phyloP scores from a whole-genome alignment of 345 rosid species.

The Microthlaspi erraticum region DNA sequence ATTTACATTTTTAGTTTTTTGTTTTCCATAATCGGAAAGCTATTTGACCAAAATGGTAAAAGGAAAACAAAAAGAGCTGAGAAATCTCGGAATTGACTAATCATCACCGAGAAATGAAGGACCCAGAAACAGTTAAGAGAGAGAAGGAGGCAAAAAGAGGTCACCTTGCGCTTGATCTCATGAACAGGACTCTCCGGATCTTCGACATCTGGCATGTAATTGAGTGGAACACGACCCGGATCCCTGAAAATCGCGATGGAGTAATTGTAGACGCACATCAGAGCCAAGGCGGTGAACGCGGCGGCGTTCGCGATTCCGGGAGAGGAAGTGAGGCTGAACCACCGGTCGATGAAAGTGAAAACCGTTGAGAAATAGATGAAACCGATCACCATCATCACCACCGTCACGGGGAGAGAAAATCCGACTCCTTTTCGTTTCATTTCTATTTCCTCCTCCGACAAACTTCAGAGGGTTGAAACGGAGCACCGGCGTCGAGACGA shows the following conservation, averaged over 20 bases:
- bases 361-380: constrained; percentile 74
- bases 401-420: constrained; percentile 71
- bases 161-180: constrained; percentile 95
- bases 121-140: neutral
- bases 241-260: constrained; percentile 64
- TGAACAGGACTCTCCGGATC: constrained; percentile 66
- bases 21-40: neutral
- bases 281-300: constrained; percentile 69
- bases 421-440: constrained; percentile 61
- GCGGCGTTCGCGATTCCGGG: constrained; percentile 79
- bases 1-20: too few relatives aligned
- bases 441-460: constrained; percentile 17
- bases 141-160: constrained; percentile 17
- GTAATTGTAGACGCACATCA: constrained; percentile 69
- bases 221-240: constrained; percentile 83
- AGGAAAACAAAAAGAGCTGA: neutral
- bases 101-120: neutral
- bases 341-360: constrained; percentile 81
- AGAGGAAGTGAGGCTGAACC: constrained; percentile 86
- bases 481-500: constrained; percentile 74
- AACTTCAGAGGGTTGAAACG: constrained; percentile 29
- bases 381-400: constrained; percentile 64
- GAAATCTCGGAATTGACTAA: neutral
- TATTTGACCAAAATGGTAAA: constrained; percentile 11
- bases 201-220: constrained; percentile 80